phyloP scores from a whole-genome alignment of 805 yeast genomes.

The Cyberlindnera maclurae region DNA sequence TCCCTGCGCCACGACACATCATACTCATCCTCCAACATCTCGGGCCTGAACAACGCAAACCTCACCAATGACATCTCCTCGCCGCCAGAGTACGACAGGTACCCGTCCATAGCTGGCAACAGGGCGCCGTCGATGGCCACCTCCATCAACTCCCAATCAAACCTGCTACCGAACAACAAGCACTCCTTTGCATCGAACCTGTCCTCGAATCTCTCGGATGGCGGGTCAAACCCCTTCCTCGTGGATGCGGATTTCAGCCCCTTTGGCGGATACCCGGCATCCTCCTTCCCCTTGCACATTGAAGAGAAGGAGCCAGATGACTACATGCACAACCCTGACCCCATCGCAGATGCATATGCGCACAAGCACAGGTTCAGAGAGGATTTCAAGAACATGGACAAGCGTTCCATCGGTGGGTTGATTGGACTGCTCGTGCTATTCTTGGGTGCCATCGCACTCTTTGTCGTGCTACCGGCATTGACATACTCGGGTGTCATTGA shows the following conservation, averaged over 20 bases:
- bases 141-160: constrained; percentile 29
- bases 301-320: constrained; percentile 96
- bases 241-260: constrained; percentile 71
- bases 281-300: constrained; percentile 81
- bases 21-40: constrained; percentile 20
- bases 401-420: constrained; percentile 52
- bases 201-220: constrained; percentile 16
- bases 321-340: constrained; percentile 93
- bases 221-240: constrained; percentile 33
- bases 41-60: constrained; percentile 12
- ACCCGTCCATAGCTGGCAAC: constrained; percentile 47
- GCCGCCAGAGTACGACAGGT: constrained; percentile 60
- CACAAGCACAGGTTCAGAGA: constrained; percentile 61
- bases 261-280: constrained; percentile 95
- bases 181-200: constrained; percentile 11
- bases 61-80: constrained; percentile 22
- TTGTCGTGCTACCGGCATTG: constrained; percentile 74
- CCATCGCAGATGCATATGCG: constrained; percentile 81
- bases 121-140: constrained; percentile 47
- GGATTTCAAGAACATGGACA: constrained; percentile 63
- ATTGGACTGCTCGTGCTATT: constrained; percentile 52
- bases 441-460: constrained; percentile 57
- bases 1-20: constrained; percentile 22
- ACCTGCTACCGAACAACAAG: constrained; percentile 13
- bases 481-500: constrained; percentile 69